phyloP scores from a whole-genome alignment of 192 early-diverging fungal species.

The Polychytrium aggregatum region DNA sequence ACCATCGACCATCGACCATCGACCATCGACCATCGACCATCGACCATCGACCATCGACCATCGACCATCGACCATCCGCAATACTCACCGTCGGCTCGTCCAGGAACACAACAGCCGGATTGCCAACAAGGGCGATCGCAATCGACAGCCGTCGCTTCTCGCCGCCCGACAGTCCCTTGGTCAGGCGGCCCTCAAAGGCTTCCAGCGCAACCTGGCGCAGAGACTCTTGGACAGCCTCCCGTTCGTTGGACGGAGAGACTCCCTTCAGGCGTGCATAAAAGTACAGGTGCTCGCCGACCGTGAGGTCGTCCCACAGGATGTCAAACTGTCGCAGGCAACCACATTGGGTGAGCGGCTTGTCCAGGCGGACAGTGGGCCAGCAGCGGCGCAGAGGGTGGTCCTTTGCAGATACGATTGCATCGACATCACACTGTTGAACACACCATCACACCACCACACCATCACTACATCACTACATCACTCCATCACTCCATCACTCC shows the following conservation, averaged over 20 bases:
- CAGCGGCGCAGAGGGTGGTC: background rate
- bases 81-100: conserved; percentile 58
- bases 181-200: conserved; percentile 38
- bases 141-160: conserved; percentile 66
- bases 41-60: too few species aligned
- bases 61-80: too few species aligned
- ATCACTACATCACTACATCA: too few species aligned
- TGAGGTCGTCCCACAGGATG: conserved; percentile 65
- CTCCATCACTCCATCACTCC: too few species aligned
- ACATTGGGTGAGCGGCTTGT: too few species aligned
- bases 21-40: too few species aligned
- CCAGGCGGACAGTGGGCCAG: background rate
- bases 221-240: conserved; percentile 24
- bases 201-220: conserved; percentile 41
- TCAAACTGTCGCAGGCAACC: too few species aligned
- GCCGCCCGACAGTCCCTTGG: conserved; percentile 59
- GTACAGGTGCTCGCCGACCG: conserved; percentile 54
- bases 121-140: conserved; percentile 61
- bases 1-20: too few species aligned
- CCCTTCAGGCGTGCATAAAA: conserved; percentile 67
- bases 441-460: too few species aligned
- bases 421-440: background rate
- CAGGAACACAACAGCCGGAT: conserved; percentile 58
- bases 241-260: conserved; percentile 30
- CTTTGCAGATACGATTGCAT: conserved; percentile 1